Percentiles rank a stretch among this genome's conserved stretches.
Conservation (phyloP, 208 protist species). For the Trichomonas tenax region DNA sequence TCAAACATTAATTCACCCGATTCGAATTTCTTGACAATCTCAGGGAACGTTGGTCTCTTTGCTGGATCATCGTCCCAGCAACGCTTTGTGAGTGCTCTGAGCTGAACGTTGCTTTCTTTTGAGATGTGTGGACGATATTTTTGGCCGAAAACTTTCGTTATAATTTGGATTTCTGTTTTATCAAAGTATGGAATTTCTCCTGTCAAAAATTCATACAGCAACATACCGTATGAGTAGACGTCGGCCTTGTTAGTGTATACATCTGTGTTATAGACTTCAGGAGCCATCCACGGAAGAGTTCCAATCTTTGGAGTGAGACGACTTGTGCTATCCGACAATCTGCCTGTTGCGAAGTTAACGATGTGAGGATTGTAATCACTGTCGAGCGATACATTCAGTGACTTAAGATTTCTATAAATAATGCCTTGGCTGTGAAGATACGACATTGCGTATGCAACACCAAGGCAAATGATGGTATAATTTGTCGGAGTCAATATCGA, state of each 20-base stretch:
- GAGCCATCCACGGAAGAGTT: background rate
- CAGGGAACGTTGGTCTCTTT: background rate
- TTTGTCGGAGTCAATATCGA: background rate
- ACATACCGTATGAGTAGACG: background rate
- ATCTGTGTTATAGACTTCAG: background rate
- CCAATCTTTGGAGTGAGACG: background rate
- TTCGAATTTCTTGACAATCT: background rate
- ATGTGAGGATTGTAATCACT: background rate
- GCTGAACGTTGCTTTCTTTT: background rate
- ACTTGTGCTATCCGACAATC: background rate
- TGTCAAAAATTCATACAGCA: background rate
- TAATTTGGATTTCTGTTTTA: background rate
- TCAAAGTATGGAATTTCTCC: background rate
- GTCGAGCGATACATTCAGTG: background rate
- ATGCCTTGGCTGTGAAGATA: background rate
- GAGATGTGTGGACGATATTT: background rate
- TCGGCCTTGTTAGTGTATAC: background rate
- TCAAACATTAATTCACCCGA: background rate
- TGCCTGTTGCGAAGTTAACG: background rate
- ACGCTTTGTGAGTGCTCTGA: background rate
- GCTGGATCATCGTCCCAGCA: background rate
- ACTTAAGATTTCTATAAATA: background rate
- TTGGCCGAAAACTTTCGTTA: background rate
- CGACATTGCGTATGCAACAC: background rate
- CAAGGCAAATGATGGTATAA: background rate